These are phyloP conservation scores for Melaleuca quinquenervia DNA, from an alignment of 345 rosid genomes.

Conservation along the genomic window DNA sequence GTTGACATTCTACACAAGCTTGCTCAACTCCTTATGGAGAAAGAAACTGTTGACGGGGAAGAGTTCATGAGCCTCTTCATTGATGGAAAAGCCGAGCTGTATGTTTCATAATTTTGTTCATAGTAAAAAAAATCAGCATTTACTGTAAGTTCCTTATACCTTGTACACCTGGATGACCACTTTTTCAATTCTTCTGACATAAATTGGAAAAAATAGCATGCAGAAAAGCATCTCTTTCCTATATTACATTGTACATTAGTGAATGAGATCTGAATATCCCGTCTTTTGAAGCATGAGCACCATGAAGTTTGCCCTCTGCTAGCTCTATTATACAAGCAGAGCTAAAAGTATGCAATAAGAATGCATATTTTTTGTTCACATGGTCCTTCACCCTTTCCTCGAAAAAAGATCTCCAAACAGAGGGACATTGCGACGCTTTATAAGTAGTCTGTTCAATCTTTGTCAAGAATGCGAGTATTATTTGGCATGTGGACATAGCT, in stretches of 20 bases:
- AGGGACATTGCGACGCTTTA: neutral
- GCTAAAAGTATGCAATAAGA: neutral
- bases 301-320: neutral
- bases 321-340: neutral
- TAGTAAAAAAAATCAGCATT: neutral
- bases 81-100: conserved; percentile 91
- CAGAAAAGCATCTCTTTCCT: neutral
- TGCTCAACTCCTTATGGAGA: conserved; percentile 84
- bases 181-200: neutral
- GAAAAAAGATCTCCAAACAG: neutral
- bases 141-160: neutral
- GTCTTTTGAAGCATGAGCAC: neutral
- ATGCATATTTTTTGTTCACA: neutral
- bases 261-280: neutral
- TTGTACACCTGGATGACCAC: neutral
- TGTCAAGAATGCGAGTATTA: neutral
- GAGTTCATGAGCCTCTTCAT: conserved; percentile 99
- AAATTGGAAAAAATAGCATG: neutral
- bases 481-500: neutral
- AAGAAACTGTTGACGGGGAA: conserved; percentile 95
- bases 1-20: conserved; percentile 74
- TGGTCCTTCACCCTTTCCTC: neutral
- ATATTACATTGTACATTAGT: neutral
- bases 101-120: conserved; percentile 27
- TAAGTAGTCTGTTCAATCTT: neutral